Evolutionary conservation across 306 rosid species (phyloP).

Genomic region (Spatholobus suberectus): DNA sequence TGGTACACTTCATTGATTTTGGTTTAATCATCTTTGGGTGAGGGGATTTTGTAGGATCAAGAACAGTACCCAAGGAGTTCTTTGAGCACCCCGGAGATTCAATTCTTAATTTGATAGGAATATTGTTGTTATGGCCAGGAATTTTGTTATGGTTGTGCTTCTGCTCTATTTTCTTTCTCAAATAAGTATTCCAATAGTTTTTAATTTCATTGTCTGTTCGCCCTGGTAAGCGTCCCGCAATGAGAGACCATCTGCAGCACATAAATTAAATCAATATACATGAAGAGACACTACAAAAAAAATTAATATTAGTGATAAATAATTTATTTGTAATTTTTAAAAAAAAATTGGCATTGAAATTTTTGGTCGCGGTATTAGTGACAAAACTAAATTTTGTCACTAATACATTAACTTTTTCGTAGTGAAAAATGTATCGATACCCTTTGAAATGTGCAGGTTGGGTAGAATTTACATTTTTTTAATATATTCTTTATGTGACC

Average conservation of each 20-base stretch:
- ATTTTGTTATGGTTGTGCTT: background rate
- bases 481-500: background rate
- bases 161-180: constrained; percentile 12
- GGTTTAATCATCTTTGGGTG: constrained; percentile 16
- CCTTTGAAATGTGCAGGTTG: no score
- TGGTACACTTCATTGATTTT: constrained; percentile 18
- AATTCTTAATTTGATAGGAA: background rate
- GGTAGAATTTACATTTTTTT: background rate
- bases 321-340: no score
- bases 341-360: no score
- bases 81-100: background rate
- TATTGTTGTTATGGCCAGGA: background rate
- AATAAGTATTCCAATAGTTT: constrained; percentile 33
- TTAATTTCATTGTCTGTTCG: constrained; percentile 30
- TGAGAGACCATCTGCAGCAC: constrained; percentile 15
- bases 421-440: no score
- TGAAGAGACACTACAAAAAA: background rate
- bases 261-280: background rate
- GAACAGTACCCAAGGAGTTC: background rate
- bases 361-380: no score
- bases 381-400: no score
- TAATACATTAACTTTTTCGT: no score
- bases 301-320: no score
- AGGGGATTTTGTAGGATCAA: background rate
- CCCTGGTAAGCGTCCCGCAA: constrained; percentile 33